Conservation (phyloP, 2,329 filamentous ascomycete genomes). For the Thelonectria blattea region DNA sequence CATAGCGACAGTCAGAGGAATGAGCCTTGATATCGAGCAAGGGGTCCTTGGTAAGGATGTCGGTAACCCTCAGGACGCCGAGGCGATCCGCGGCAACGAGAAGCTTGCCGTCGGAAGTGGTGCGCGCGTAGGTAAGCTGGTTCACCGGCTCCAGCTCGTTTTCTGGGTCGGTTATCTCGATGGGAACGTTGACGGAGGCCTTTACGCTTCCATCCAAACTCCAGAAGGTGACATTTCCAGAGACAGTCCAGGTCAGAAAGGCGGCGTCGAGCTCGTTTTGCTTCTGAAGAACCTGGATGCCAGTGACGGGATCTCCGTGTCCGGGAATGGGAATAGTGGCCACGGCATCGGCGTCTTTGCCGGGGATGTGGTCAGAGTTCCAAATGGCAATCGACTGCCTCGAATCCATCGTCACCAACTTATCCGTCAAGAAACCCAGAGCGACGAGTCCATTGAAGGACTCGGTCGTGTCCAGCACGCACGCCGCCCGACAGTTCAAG, state of each 20-base stretch:
- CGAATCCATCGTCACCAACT: slow-evolving; percentile 77
- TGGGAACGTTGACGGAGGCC: slow-evolving; percentile 66
- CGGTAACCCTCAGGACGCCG: slow-evolving; percentile 78
- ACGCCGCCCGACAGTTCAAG: slow-evolving; percentile 48
- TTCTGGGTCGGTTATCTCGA: slow-evolving; percentile 66
- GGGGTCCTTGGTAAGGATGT: slow-evolving; percentile 65
- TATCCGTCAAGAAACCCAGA: slow-evolving; percentile 70
- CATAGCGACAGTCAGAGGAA: slow-evolving; percentile 80
- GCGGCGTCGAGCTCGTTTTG: slow-evolving; percentile 68
- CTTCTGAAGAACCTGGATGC: slow-evolving; percentile 69
- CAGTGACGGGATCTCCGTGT: slow-evolving; percentile 70
- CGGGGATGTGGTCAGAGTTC: slow-evolving; percentile 53
- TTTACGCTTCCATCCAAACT: slow-evolving; percentile 72
- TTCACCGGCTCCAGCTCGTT: slow-evolving; percentile 61
- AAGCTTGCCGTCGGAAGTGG: slow-evolving; percentile 66
- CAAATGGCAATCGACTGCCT: slow-evolving; percentile 77
- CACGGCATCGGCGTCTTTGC: slow-evolving; percentile 44
- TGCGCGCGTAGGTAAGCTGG: slow-evolving; percentile 64
- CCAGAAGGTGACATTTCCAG: slow-evolving; percentile 86
- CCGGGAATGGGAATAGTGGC: slow-evolving; percentile 65
- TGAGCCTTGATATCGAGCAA: slow-evolving; percentile 83
- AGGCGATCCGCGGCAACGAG: slow-evolving; percentile 86
- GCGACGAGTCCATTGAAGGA: slow-evolving; percentile 61
- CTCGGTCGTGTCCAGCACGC: slow-evolving; percentile 47
- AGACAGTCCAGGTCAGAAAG: slow-evolving; percentile 89